phyloP scores from a whole-genome alignment of 2,329 filamentous ascomycete species.

The Helotiales sp. region DNA sequence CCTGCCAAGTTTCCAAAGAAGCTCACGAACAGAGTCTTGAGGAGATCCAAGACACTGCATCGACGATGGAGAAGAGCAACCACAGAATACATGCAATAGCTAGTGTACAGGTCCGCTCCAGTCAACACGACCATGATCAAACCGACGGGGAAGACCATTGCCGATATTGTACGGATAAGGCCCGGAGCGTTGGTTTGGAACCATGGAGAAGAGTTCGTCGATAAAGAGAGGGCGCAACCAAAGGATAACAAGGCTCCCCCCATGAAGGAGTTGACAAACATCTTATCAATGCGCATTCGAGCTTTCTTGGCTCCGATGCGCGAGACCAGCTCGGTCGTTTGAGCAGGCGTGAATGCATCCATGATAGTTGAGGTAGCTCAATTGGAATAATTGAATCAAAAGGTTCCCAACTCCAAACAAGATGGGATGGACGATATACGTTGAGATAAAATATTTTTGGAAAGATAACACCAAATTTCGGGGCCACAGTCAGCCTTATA shows the following conservation, averaged over 20 bases:
- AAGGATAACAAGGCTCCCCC: conserved; percentile 53
- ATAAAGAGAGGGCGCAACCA: conserved; percentile 48
- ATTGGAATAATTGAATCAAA: neutral
- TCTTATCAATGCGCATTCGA: conserved; percentile 52
- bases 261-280: conserved; percentile 51
- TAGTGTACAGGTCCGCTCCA: conserved; percentile 49
- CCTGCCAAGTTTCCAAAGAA: conserved; percentile 51
- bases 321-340: conserved; percentile 51
- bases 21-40: conserved; percentile 43
- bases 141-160: conserved; percentile 50
- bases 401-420: neutral
- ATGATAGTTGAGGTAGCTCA: conserved; percentile 13
- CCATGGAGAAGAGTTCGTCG: conserved; percentile 47
- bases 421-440: neutral
- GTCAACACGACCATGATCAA: conserved; percentile 50
- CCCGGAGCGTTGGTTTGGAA: conserved; percentile 49
- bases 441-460: too few species aligned
- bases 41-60: conserved; percentile 35
- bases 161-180: conserved; percentile 45
- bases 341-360: conserved; percentile 46
- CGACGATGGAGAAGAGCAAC: conserved; percentile 45
- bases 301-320: conserved; percentile 52
- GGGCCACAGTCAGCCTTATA: neutral
- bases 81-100: conserved; percentile 41
- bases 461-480: too few species aligned